Base-by-base conservation (phyloP, 2,329 filamentous ascomycete species). In the Cladorrhinum sp. region DNA sequence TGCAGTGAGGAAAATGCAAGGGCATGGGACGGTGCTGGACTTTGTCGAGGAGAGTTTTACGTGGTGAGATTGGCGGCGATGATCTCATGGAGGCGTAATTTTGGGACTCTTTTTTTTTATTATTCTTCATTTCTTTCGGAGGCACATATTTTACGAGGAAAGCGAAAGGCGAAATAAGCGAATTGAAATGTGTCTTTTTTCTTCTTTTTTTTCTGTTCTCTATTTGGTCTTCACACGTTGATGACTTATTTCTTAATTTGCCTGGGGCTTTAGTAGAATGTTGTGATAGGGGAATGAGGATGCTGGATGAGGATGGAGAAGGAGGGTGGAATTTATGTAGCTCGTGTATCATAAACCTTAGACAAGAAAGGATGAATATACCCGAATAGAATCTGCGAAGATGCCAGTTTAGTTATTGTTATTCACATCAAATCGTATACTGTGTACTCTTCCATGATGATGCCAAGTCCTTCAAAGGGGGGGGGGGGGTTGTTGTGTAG, bases 31-130 rank as follows among this genome's bases (percentile, higher is more conserved):
- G 1, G 86, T 88, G 48, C 79, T 93, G 16, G 88, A 92, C 71
- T 91, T 91, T 69, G 79, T 90, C 10, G 90, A 93, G 74, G 90
- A 94, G 76, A 87, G 84, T 64, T 94, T 94, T 69, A 87, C 85
- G 1, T 86, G 83, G 83, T 86, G 73, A 74, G n/a, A n/a, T n/a
- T n/a, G n/a, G n/a, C n/a, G n/a, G n/a, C n/a, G n/a, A n/a, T n/a
- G 28, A 21, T 23, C 5, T 53, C 16, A 57, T 20, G 5, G 20
- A 5, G 21, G 14, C 10, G 28, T 21, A 56, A 42, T 16, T n/a
- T 28, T 28, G 26, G 21, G 23, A 20, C 4, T 7, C 4, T 4
- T 2, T 48, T 18, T 14, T 46, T 24, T 26, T 46, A 26, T 39
- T 8, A 48, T 7, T 28, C 48, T 28, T 56, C n/a, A 48, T 49